Base-by-base conservation (phyloP, 2,329 filamentous ascomycete genomes). In the Dothiorella sarmentorum region DNA sequence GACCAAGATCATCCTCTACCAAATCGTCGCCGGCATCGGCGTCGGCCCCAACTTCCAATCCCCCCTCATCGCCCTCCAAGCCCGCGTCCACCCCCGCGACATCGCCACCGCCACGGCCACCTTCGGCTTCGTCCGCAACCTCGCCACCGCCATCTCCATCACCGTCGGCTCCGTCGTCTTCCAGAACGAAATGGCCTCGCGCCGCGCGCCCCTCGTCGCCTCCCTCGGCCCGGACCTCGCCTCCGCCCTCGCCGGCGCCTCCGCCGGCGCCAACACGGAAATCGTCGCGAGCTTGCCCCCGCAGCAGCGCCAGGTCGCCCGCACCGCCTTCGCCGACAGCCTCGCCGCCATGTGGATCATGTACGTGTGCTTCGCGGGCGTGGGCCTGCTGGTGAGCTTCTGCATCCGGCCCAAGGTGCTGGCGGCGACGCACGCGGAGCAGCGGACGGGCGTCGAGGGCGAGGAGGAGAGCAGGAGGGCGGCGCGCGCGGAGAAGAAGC, bases 91-190 rank as follows among this genome's bases (percentile, higher is more conserved):
- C 22, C 80, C 79, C 40, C 77, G 80, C 26, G 86, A 90, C 64
- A 86, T 88, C 45, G 87, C 84, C n/a, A 82, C 85, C 1, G 86
- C 83, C 0, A 89, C 86, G 0, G 81, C 85, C 0, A 86, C 85
- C 1, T 86, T 88, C 63, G 78, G 82, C 7, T 89, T 89, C 68
- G 78, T 86, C 7, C 83, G 88, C 18, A 87, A 88, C 64, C 75
- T 91, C 3, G 85, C 85, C 9, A 89, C 85, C 0, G 81, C 85
- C 2, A 81, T 86, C 18, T 85, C 85, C 0, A 81, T 91, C 55
- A 87, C 90, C 1, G 78, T 91, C 37, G 89, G 89, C 22, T 85
- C 87, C n/a, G 87, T 90, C 44, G 81, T 92, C 35, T 91, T 92
- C 74, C 86, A 90, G 72, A 91, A 92, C 69, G 76, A 81, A 60